These are phyloP conservation scores for Acrocalymma vagum DNA, from an alignment of 2,329 filamentous ascomycete genomes.

Conservation along the genomic window DNA sequence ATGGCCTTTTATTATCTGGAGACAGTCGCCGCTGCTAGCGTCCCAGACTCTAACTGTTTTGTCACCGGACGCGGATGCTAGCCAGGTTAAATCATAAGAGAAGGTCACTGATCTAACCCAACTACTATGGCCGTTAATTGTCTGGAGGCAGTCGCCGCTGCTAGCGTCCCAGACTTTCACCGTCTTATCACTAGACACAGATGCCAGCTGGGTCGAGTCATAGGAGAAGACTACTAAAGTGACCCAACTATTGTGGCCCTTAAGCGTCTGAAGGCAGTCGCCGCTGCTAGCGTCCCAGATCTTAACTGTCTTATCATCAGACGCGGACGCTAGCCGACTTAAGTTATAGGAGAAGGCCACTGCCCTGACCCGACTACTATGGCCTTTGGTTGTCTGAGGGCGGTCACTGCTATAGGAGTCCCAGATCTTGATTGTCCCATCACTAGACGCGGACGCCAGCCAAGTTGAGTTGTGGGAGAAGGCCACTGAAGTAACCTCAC, in stretches of 20 bases:
- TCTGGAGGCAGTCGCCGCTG: too few relatives aligned
- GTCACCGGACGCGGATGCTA: conserved; percentile 4
- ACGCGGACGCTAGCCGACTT: too few relatives aligned
- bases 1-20: conserved; percentile 33
- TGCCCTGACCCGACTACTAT: too few relatives aligned
- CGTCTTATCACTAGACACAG: conserved; percentile 21
- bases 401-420: too few relatives aligned
- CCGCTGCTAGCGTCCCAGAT: conserved; percentile 16
- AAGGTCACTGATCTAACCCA: conserved; percentile 6
- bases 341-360: too few relatives aligned
- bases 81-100: conserved; percentile 7
- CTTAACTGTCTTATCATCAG: conserved; percentile 4
- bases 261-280: conserved; percentile 12
- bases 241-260: conserved; percentile 20
- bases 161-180: conserved; percentile 33
- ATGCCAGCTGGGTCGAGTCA: conserved; percentile 23
- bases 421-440: conserved; percentile 5
- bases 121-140: conserved; percentile 3
- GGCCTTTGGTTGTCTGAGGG: too few relatives aligned
- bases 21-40: conserved; percentile 10
- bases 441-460: conserved; percentile 17
- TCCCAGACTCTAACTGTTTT: conserved; percentile 11
- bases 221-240: conserved; percentile 26
- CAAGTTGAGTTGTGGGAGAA: conserved; percentile 24
- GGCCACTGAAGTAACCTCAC: conserved; percentile 11